Conservation (phyloP, 345 rosid genomes). For the Bruguiera sexangula region DNA sequence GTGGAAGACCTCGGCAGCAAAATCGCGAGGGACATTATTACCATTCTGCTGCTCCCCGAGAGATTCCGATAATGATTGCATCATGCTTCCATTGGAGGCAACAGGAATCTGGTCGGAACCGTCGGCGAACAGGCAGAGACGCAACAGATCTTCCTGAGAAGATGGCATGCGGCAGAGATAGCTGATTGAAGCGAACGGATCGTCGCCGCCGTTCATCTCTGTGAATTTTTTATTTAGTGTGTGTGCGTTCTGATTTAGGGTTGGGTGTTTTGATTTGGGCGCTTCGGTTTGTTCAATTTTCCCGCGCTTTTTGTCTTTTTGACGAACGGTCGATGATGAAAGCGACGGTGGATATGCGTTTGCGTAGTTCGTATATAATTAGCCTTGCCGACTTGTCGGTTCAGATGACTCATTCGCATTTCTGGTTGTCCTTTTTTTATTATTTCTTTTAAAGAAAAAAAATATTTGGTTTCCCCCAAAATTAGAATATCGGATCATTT, state of each 20-base stretch:
- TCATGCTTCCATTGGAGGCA: slow-evolving; percentile 28
- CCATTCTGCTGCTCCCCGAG: background rate
- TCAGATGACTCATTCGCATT: no score
- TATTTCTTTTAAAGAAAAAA: no score
- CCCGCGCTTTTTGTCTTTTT: slow-evolving; percentile 11
- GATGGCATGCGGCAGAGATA: slow-evolving; percentile 20
- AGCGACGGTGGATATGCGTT: background rate
- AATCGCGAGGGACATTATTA: background rate
- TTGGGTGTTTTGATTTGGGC: background rate
- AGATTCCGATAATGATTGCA: slow-evolving; percentile 35
- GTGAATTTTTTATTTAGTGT: background rate
- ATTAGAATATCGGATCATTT: no score
- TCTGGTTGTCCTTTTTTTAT: no score
- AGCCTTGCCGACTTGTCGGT: no score
- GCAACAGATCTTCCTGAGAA: slow-evolving; percentile 23
- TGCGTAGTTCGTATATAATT: no score
- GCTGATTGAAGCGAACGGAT: slow-evolving; percentile 29
- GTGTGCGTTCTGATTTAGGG: background rate
- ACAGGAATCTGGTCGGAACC: slow-evolving; percentile 5
- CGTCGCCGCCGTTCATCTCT: slow-evolving; percentile 7
- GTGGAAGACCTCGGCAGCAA: slow-evolving; percentile 12
- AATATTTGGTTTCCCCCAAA: no score
- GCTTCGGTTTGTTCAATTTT: background rate
- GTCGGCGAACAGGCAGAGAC: slow-evolving; percentile 14
- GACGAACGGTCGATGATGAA: background rate